Evolutionary conservation across 345 rosid genomes (phyloP), one percentile per base, ranked within the genome.

Genomic region (Eucalyptus pumila): DNA sequence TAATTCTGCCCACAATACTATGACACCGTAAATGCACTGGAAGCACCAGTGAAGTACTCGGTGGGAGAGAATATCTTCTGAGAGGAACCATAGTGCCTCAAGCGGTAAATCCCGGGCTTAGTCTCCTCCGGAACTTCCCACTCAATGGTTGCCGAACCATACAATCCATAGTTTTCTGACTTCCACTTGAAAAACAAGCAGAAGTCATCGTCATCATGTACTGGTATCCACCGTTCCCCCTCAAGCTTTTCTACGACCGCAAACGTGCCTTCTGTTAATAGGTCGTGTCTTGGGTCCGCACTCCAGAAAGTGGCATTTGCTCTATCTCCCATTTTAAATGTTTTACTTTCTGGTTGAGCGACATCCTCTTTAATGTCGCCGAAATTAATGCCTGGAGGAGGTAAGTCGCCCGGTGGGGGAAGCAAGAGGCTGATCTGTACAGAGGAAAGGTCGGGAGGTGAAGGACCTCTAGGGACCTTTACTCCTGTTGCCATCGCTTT

Each of bases 151-250:
- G 95, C 96, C 49, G 90, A 69, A 85, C 93, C 90, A 87, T 91
- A 50, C 42, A 45, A 83, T 50, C 89, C 89, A 72, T 9, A 44
- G 47, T 89, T 89, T 87, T 92, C 95, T 23, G 88, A 69, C 45
- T 34, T 62, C 95, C 95, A 94, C 93, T 91, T 92, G 91, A 92
- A 93, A 88, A 19, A 90, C 93, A 94, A 90, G 90, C 92, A 85
- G 65, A 91, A 92, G 90, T 95, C 97, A 62, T 95, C 95, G 27
- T 94, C 97, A 48, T 95, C 95, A 45, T 91, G 92, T 54, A 88
- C 93, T 3, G 94, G 94, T 56, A 91, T 80, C 95, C 96, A 95
- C 15, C 87, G 34, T 49, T 88, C 34, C 40, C 89, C 92, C 54
- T 87, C 91, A 30, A 95, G 95, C 91, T 88, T 94, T 89, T 95